phyloP scores from a whole-genome alignment of 495 filamentous ascomycete genomes.

The Penicillium egyptiacum region DNA sequence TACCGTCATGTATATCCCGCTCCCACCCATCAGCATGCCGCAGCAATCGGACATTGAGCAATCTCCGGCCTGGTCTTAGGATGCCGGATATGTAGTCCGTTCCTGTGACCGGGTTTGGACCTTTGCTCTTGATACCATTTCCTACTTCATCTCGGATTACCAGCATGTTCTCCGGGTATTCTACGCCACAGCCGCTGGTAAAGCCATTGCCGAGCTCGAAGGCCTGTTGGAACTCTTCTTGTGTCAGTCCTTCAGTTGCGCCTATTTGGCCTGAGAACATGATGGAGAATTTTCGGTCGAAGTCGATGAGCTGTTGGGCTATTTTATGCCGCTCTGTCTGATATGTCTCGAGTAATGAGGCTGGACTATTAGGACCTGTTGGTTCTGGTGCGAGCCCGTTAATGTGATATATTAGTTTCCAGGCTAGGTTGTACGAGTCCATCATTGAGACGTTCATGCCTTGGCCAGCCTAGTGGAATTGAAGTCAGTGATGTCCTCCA shows the following conservation, averaged over 20 bases:
- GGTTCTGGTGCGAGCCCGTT: conserved; percentile 51
- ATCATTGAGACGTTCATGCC: conserved; percentile 88
- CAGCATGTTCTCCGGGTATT: conserved; percentile 39
- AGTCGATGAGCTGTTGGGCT: conserved; percentile 70
- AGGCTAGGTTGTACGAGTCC: conserved; percentile 77
- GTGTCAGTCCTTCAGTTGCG: conserved; percentile 39
- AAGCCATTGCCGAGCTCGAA: conserved; percentile 44
- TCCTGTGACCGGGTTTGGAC: conserved; percentile 24
- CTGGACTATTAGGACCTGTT: conserved; percentile 36
- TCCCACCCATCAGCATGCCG: conserved; percentile 45
- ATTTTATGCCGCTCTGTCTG: conserved; percentile 64
- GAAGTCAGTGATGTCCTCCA: background rate
- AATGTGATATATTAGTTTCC: conserved; percentile 75
- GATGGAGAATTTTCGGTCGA: conserved; percentile 60
- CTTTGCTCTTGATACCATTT: conserved; percentile 9
- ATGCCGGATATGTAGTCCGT: conserved; percentile 47
- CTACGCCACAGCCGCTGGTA: conserved; percentile 45
- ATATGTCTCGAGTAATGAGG: conserved; percentile 63
- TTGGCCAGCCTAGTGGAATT: conserved; percentile 63
- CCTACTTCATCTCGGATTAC: conserved; percentile 27
- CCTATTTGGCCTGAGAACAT: conserved; percentile 48
- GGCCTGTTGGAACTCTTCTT: conserved; percentile 50
- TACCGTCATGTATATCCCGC: conserved; percentile 48
- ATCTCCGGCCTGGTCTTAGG: conserved; percentile 27
- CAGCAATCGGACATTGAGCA: conserved; percentile 33